Conservation (phyloP, 352 stramenopile genomes). For the Phytophthora kernoviae region DNA sequence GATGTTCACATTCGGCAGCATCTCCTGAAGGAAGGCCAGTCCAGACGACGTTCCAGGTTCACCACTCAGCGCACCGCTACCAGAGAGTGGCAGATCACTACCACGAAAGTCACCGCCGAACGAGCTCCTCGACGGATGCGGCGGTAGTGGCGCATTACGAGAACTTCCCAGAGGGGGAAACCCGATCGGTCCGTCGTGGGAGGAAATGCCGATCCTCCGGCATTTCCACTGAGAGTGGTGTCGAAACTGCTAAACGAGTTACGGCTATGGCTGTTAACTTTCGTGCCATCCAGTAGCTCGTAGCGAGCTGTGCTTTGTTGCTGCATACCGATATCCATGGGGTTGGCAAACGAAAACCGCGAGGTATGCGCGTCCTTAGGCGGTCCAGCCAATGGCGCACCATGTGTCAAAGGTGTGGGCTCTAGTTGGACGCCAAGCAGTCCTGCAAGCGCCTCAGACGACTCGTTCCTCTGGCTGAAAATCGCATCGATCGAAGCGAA, state of each 20-base stretch:
- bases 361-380: slow-evolving; percentile 59
- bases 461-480: slow-evolving; percentile 76
- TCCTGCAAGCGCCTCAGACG: slow-evolving; percentile 72
- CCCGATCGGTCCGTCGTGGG: slow-evolving; percentile 35
- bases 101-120: slow-evolving; percentile 39
- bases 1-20: slow-evolving; percentile 90
- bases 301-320: slow-evolving; percentile 22
- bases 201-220: slow-evolving; percentile 34
- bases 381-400: slow-evolving; percentile 28
- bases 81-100: slow-evolving; percentile 24
- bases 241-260: slow-evolving; percentile 36
- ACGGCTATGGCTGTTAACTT: slow-evolving; percentile 26
- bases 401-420: slow-evolving; percentile 47
- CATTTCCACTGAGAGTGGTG: slow-evolving; percentile 11
- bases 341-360: slow-evolving; percentile 84
- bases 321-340: slow-evolving; percentile 23
- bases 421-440: slow-evolving; percentile 67
- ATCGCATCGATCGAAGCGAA: slow-evolving; percentile 87
- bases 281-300: slow-evolving; percentile 39
- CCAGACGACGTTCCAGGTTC: slow-evolving; percentile 36
- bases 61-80: slow-evolving; percentile 10
- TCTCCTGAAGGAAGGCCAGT: slow-evolving; percentile 84
- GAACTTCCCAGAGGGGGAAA: slow-evolving; percentile 48
- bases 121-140: slow-evolving; percentile 28
- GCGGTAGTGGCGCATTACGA: slow-evolving; percentile 28